Evolutionary conservation across 208 protist species (phyloP).

Genomic region (Giardia muris): DNA sequence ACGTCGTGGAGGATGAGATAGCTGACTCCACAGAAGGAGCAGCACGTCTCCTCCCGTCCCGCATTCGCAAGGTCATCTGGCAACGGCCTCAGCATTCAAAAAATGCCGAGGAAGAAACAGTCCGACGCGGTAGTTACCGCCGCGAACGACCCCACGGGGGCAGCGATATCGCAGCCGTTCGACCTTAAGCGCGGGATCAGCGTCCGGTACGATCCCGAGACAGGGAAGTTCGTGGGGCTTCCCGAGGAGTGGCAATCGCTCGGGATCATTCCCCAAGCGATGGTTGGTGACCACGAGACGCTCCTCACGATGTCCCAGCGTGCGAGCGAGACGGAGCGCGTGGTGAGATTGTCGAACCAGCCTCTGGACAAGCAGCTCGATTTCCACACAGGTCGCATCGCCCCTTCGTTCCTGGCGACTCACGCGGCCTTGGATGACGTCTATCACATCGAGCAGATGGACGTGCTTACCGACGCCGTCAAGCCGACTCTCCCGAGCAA

Average conservation of each 20-base stretch:
- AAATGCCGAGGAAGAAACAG: background rate
- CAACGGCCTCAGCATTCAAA: background rate
- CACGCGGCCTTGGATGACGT: background rate
- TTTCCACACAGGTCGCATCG: background rate
- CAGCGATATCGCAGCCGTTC: background rate
- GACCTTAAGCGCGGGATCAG: background rate
- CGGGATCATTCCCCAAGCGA: background rate
- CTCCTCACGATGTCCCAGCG: background rate
- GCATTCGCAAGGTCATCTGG: background rate
- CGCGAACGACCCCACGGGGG: background rate
- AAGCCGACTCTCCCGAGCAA: slow-evolving; percentile 12
- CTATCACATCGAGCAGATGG: background rate
- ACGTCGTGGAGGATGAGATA: background rate
- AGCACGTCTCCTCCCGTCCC: background rate
- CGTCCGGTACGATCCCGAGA: slow-evolving; percentile 6
- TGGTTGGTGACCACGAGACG: background rate
- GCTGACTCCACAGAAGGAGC: background rate
- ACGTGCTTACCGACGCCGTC: background rate
- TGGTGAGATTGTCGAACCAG: background rate
- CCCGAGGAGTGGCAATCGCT: slow-evolving; percentile 20
- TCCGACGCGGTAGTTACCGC: background rate
- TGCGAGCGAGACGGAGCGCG: background rate
- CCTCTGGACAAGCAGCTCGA: background rate
- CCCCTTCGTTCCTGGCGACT: background rate
- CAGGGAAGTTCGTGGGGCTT: slow-evolving; percentile 14